Evolutionary conservation across 139 green algal species (phyloP), one percentile per base, ranked within the genome.

Genomic region (Chlamydomonas applanata): DNA sequence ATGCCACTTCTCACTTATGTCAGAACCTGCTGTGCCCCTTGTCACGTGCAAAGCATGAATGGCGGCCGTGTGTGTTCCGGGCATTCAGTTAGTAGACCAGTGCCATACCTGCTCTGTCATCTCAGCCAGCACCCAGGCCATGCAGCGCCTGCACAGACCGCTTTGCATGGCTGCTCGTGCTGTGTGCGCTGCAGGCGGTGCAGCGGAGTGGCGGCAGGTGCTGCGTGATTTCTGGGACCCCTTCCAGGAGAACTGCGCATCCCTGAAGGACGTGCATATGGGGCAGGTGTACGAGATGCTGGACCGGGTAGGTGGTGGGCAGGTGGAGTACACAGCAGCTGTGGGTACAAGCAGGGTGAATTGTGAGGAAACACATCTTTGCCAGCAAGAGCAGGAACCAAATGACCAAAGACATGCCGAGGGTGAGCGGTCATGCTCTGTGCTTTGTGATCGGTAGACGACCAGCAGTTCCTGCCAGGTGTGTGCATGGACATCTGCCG

Each of bases 171-270:
- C 34, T 52, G 57, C 1, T 27, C 25, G 45, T 52, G 3, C 33
- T 69, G 30, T 25, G 19, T 25, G n/a, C 3, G 22, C 30, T 64
- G 25, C 85, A 86, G 88, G 61, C 9, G 88, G 88, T 2, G 5
- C 75, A 3, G 67, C 40, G 5, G 36, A 67, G 0, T 94, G 88
- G 85, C 74, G 69, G 29, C 22, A 75, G 1, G 61, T 97, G 54
- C 69, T 97, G 69, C 2, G 9, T 0, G 70, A 74, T 20, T 96
- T 95, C 52, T 95, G 87, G 87, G 54, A 11, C 0, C 87, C 88
- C 7, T 93, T 97, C 71, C 14, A 83, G 3, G 35, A 76, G 22
- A 54, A 52, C 1, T 68, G 91, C 16, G 13, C 32, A 4, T 61
- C 56, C 5, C 56, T 86, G 13, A 57, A 72, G 34, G 66, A 64